Evolutionary conservation across 2,329 filamentous ascomycete genomes (phyloP), one percentile per base, ranked within the genome.

Genomic region (Trichophyton schoenleinii): DNA sequence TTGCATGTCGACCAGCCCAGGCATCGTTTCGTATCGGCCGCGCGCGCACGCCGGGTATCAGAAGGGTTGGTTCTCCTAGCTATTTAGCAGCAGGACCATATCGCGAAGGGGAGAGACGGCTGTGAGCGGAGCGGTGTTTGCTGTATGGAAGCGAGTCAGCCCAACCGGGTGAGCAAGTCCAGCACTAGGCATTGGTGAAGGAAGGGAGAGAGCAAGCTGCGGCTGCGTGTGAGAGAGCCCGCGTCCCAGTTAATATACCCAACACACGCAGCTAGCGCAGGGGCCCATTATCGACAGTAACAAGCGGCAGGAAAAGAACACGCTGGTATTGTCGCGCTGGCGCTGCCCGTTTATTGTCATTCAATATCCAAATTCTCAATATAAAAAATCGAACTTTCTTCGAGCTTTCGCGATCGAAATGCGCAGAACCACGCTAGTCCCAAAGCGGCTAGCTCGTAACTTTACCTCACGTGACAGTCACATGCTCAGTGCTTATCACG

Each of bases 1-100:
- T 25, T 34, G 58, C 9, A 41, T 49, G 7, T 62, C 63, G 5
- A 58, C 28, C 34, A 46, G 7, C 5, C 60, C 52, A 42, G 62
- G 62, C 60, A 61, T 63, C 34, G 11, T 38, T 31, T 61, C 7
- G 20, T 31, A 18, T 44, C n/a, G 15, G 34, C 28, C 31, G 15
- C 49, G 18, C 31, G 15, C 49, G 18, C 25, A 20, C 34, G 41
- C 60, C 53, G 9, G 34, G 52, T 48, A 9, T 25, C 20, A 31
- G 41, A 20, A 36, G 11, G 15, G n/a, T n/a, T 1, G 34, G 49
- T 55, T 55, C 49, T 55, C 34, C 36, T 60, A 60, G 36, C 22
- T 59, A 46, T 48, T 49, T 48, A 36, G 42, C 44, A 13, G n/a
- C 58, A 59, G 42, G 42, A 48, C 49, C 58, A 59, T 59, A 36